Conservation (phyloP, 1,284 basidiomycete species). For the Apiotrichum veenhuisii region DNA sequence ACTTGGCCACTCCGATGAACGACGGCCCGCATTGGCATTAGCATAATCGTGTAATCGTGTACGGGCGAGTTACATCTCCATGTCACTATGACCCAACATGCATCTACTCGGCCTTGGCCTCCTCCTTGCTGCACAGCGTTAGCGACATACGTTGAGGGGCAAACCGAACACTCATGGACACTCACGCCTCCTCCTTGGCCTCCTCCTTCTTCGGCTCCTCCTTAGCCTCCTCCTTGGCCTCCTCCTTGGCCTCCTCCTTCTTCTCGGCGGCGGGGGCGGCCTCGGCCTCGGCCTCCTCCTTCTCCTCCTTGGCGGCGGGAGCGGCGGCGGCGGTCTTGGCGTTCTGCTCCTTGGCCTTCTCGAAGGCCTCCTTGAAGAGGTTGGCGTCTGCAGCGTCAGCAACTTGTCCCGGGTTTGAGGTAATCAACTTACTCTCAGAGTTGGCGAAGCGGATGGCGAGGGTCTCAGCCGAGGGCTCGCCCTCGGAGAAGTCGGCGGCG, state of each 20-base stretch:
- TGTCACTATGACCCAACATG: slow-evolving; percentile 5
- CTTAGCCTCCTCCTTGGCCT: slow-evolving; percentile 16
- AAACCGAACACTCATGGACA: background rate
- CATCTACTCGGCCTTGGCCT: slow-evolving; percentile 10
- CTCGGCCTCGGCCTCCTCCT: slow-evolving; percentile 35
- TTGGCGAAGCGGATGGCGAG: slow-evolving; percentile 98
- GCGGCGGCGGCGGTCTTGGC: slow-evolving; percentile 39
- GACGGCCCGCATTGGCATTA: background rate
- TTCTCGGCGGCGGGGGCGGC: slow-evolving; percentile 20
- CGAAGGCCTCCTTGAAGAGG: slow-evolving; percentile 83
- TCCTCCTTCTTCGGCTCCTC: slow-evolving; percentile 26
- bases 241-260: slow-evolving; percentile 24
- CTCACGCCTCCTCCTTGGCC: slow-evolving; percentile 25
- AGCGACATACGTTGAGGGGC: background rate
- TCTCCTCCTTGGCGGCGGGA: slow-evolving; percentile 41
- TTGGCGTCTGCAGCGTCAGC: slow-evolving; percentile 62
- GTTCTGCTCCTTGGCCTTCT: slow-evolving; percentile 74
- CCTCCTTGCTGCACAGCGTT: slow-evolving; percentile 10
- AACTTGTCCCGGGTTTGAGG: background rate
- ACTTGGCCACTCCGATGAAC: background rate
- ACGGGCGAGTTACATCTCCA: slow-evolving; percentile 5
- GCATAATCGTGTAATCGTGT: background rate
- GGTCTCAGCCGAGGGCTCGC: slow-evolving; percentile 83
- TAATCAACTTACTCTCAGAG: slow-evolving; percentile 81
- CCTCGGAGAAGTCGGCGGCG: slow-evolving; percentile 88